phyloP scores from a whole-genome alignment of 495 filamentous ascomycete genomes.

The Aspergillus taichungensis region DNA sequence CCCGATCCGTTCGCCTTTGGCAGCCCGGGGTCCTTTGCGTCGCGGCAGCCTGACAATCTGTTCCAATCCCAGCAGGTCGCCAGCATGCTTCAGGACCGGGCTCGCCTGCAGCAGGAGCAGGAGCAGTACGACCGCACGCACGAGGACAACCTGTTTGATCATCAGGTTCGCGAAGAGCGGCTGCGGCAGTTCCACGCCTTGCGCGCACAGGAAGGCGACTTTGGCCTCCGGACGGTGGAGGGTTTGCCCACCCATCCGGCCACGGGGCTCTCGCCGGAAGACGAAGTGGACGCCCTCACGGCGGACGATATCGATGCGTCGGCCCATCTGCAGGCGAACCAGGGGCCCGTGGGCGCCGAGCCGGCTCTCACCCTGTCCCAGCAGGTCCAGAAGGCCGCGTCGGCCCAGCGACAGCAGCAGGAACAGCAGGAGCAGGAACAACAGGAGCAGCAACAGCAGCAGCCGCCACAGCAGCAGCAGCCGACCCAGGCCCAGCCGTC shows the following conservation, averaged over 20 bases:
- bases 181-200: constrained; percentile 57
- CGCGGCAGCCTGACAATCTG: constrained; percentile 46
- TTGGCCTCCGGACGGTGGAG: constrained; percentile 32
- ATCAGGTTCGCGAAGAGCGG: constrained; percentile 47
- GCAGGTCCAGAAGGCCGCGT: constrained; percentile 74
- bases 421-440: constrained; percentile 9
- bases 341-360: constrained; percentile 10
- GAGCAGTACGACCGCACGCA: constrained; percentile 47
- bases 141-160: constrained; percentile 40
- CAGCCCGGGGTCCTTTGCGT: constrained; percentile 36
- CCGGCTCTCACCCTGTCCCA: constrained; percentile 64
- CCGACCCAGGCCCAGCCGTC: constrained; percentile 31
- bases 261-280: constrained; percentile 11
- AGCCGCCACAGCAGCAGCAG: constrained; percentile 14
- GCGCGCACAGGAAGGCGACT: constrained; percentile 43
- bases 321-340: no score
- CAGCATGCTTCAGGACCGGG: constrained; percentile 51
- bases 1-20: constrained; percentile 45
- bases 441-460: constrained; percentile 61
- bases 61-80: constrained; percentile 51
- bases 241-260: constrained; percentile 36
- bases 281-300: not conserved
- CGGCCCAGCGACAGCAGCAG: constrained; percentile 55
- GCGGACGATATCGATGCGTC: no score
- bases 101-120: constrained; percentile 55